Evolutionary conservation across 2,329 filamentous ascomycete genomes (phyloP), one percentile per base, ranked within the genome.

Genomic region (Aphanoascus verrucosus): DNA sequence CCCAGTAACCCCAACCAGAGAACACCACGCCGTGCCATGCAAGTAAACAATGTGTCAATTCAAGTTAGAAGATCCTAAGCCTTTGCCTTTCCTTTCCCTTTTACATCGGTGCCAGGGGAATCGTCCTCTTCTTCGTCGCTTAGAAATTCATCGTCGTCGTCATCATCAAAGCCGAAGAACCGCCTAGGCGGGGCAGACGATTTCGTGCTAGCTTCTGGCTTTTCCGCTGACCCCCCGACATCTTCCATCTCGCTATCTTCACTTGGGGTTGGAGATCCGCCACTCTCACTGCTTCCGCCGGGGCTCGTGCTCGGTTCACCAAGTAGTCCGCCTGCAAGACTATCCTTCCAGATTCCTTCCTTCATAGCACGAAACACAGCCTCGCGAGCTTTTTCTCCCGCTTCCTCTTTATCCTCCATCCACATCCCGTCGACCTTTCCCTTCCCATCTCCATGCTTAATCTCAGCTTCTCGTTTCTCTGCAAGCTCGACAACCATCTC

Each of bases 371-470:
- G 79, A 48, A 89, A 69, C 5, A 88, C 84, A 14, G 85, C 84
- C 65, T 91, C 87, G 2, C 85, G 78, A 0, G 89, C 91, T 68
- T 86, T 85, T 72, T 94, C 88, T 59, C 81, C 84, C 23, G 85
- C 86, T 65, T 95, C 89, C 62, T 96, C 90, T 69, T 94, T 95
- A 59, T 88, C 85, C 67, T 98, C 93, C 40, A 97, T 83, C 89
- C 91, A 98, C 65, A 91, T 86, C 0, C 88, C 88, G 63, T 96
- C 88, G 40, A 96, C 60, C 57, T 78, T 73, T 15, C 73, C 75
- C 70, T 67, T 84, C 78, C 52, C 83, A 81, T 61, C 81, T 78
- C 59, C 79, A 56, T 83, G 82, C 68, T 81, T 84, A 49, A 96
- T 80, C 64, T 95, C 90, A 35, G 88, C 84, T 62, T 94, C 85